Conservation (phyloP, 2,329 filamentous ascomycete genomes). For the Sordariomycetes sp. region DNA sequence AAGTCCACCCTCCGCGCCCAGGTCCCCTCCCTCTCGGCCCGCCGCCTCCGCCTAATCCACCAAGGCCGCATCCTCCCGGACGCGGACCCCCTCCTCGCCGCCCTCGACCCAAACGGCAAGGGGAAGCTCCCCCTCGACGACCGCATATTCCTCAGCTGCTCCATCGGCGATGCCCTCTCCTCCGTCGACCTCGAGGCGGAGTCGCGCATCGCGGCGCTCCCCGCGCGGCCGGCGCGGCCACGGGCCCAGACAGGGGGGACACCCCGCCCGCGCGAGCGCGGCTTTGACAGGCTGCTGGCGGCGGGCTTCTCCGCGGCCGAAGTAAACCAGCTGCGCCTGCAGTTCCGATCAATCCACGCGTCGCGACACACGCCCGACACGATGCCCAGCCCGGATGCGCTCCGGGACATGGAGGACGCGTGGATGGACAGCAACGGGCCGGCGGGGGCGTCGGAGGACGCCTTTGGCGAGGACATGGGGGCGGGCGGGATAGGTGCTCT, state of each 20-base stretch:
- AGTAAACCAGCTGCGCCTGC: slow-evolving; percentile 70
- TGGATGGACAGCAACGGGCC: slow-evolving; percentile 67
- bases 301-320: slow-evolving; percentile 75
- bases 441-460: slow-evolving; percentile 15
- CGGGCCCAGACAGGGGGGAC: neutral
- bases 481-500: slow-evolving; percentile 35
- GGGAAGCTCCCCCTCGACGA: slow-evolving; percentile 45
- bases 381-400: slow-evolving; percentile 65
- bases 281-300: slow-evolving; percentile 75
- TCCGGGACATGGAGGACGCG: slow-evolving; percentile 71
- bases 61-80: slow-evolving; percentile 78
- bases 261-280: slow-evolving; percentile 28
- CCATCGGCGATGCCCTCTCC: slow-evolving; percentile 65
- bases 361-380: slow-evolving; percentile 76
- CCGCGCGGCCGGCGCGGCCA: slow-evolving; percentile 11
- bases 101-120: slow-evolving; percentile 45
- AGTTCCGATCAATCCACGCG: slow-evolving; percentile 78
- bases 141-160: slow-evolving; percentile 84
- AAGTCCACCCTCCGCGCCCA: slow-evolving; percentile 70
- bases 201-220: slow-evolving; percentile 27
- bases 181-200: slow-evolving; percentile 57
- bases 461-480: slow-evolving; percentile 31
- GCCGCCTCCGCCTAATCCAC: slow-evolving; percentile 78
- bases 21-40: slow-evolving; percentile 47
- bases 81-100: slow-evolving; percentile 49